Evolutionary conservation across 179 eudicot genomes (phyloP).

Genomic region (Amaranthus tricolor): DNA sequence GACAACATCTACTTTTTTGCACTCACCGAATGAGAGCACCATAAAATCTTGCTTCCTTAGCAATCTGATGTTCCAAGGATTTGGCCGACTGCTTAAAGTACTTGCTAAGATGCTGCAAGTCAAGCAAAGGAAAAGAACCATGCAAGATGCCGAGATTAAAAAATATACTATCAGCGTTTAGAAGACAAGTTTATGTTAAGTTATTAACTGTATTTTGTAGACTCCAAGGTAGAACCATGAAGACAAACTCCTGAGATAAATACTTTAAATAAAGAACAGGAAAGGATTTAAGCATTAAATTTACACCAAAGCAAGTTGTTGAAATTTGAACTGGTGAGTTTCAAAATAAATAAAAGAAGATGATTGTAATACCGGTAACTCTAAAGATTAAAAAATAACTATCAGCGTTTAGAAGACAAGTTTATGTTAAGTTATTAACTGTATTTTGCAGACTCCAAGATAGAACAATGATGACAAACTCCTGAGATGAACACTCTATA

Average conservation of each 20-base stretch:
- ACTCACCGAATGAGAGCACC: slow-evolving; percentile 94
- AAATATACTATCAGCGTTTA: not conserved
- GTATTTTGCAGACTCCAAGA: not conserved
- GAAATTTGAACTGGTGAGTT: not conserved
- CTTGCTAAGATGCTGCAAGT: slow-evolving; percentile 79
- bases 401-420: not conserved
- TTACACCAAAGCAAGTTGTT: not conserved
- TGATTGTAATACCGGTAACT: slow-evolving; percentile 57
- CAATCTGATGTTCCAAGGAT: slow-evolving; percentile 83
- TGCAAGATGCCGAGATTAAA: not conserved
- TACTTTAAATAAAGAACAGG: not conserved
- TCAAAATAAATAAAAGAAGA: not conserved
- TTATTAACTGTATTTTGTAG: not conserved
- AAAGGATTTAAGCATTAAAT: not conserved
- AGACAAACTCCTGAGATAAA: not conserved
- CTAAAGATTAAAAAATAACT: slow-evolving; percentile 51
- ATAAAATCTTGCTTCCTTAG: slow-evolving; percentile 92
- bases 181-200: not conserved
- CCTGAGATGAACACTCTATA: not conserved
- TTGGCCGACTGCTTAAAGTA: slow-evolving; percentile 95
- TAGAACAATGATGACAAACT: not conserved
- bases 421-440: not conserved
- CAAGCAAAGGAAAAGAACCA: slow-evolving; percentile 17
- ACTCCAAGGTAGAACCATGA: not conserved
- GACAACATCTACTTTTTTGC: slow-evolving; percentile 3